Base-by-base conservation (phyloP, 2,329 filamentous ascomycete genomes). In the Raffaelea arxii region DNA sequence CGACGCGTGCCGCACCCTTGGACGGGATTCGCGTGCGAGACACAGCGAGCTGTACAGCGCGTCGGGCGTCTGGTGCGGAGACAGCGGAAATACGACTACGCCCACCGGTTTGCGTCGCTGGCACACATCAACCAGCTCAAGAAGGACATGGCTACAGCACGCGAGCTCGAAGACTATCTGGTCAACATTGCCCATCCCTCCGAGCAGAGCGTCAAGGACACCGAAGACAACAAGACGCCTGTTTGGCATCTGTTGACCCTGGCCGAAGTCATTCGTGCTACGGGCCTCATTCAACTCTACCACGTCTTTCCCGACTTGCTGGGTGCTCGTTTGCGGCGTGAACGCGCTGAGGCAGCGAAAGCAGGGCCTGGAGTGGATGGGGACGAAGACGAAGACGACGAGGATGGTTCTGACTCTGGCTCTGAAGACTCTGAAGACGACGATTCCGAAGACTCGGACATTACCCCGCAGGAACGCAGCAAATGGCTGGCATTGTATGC, bases 251-350 rank as follows among this genome's bases (percentile, higher is more conserved):
- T 77, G 35, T 62, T 76, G 30, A 65, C 68, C 7, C 66, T 75
- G 51, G 74, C 73, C 2, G 70, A 76, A 51, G 68, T 70, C 2
- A 75, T 75, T 49, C 69, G 74, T 27, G 70, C 68, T 45, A 65
- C 70, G 3, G 74, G 72, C 1, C 63, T 77, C 4, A 60, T 77
- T 40, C 72, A 78, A 51, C 56, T 78, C 19, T 78, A 78, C 54
- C 68, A 70, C 22, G 67, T 70, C 25, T 77, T 76, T 47, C 74
- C 74, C 3, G 68, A 71, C 25, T 60, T 74, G 30, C 60, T 74
- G 1, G 63, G 62, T n/a, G 64, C 63, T 27, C 66, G 71, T 39
- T 54, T 74, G 54, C 46, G 60, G 19, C 38, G 47, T 5, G 51
- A 51, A 60, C 47, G 59, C 62, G 36, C 18, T 18, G 36, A 18